Conservation (phyloP, 1,139 yeast species). For the Suhomyces terraborum region DNA sequence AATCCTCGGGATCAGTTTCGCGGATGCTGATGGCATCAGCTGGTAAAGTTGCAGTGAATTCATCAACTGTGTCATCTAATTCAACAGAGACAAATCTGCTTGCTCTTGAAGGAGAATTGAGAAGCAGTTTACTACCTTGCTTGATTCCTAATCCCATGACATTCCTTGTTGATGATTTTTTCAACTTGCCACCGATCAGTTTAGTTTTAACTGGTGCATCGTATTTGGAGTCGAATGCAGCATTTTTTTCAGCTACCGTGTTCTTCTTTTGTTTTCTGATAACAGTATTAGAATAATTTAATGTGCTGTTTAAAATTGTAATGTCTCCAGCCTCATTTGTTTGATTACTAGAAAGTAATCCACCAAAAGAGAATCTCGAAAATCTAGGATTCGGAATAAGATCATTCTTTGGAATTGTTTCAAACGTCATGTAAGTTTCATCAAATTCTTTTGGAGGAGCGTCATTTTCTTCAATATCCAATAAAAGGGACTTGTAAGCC, state of each 20-base stretch:
- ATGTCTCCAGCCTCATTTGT: constrained; percentile 31
- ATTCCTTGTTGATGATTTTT: constrained; percentile 29
- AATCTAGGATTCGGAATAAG: constrained; percentile 50
- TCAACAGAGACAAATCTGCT: constrained; percentile 14
- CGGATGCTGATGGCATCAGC: constrained; percentile 13
- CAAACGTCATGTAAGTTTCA: constrained; percentile 14
- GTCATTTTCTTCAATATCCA: constrained; percentile 6
- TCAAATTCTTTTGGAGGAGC: constrained; percentile 2
- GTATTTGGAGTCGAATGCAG: constrained; percentile 10
- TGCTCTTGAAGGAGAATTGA: constrained; percentile 8
- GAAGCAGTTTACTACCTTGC: constrained; percentile 9
- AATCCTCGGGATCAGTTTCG: constrained; percentile 15
- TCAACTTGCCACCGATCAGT: constrained; percentile 23
- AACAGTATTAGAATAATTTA: constrained; percentile 33
- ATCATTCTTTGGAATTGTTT: constrained; percentile 16
- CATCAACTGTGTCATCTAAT: constrained; percentile 10
- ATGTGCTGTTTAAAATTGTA: constrained; percentile 30
- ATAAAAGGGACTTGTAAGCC: constrained; percentile 12
- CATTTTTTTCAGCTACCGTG: constrained; percentile 9
- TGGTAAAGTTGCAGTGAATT: constrained; percentile 11
- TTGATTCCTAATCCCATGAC: constrained; percentile 38
- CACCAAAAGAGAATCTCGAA: constrained; percentile 47
- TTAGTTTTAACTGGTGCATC: constrained; percentile 4
- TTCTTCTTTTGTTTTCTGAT: constrained; percentile 23
- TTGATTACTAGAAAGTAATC: constrained; percentile 25